Evolutionary conservation across 1,284 basidiomycete genomes (phyloP).

Genomic region (Sporisorium scitamineum): DNA sequence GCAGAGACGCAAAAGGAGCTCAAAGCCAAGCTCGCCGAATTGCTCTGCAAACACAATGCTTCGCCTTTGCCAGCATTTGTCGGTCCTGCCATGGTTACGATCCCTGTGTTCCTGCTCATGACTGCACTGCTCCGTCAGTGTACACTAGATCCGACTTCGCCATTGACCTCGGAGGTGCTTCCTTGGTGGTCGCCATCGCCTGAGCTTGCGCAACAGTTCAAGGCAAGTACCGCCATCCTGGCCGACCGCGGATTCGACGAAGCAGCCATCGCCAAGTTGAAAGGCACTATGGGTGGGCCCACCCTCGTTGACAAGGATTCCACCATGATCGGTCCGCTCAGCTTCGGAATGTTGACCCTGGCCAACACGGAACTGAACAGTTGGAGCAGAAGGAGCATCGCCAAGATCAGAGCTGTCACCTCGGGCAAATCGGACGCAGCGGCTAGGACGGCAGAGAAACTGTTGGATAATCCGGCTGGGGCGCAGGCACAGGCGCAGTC

Average conservation of each 20-base stretch:
- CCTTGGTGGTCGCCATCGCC: constrained; percentile 65
- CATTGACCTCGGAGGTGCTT: constrained; percentile 52
- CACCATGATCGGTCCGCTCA: constrained; percentile 61
- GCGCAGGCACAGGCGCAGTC: not conserved
- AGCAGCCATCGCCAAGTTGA: constrained; percentile 45
- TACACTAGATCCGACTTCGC: constrained; percentile 42
- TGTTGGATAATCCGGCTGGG: constrained; percentile 1
- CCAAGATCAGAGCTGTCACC: constrained; percentile 29
- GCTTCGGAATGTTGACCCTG: constrained; percentile 60
- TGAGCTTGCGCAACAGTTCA: constrained; percentile 54
- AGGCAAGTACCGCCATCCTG: constrained; percentile 51
- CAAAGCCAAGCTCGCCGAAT: constrained; percentile 45
- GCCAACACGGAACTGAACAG: constrained; percentile 61
- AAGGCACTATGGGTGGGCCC: constrained; percentile 58
- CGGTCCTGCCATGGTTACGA: constrained; percentile 55
- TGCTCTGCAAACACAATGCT: constrained; percentile 55
- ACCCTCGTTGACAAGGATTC: constrained; percentile 60
- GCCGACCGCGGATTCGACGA: constrained; percentile 61
- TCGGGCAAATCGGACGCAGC: constrained; percentile 28
- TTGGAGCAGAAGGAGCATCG: constrained; percentile 51
- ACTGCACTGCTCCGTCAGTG: constrained; percentile 59
- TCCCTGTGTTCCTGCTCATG: constrained; percentile 63
- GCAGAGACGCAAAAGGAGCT: constrained; percentile 67
- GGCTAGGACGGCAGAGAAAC: constrained; percentile 31
- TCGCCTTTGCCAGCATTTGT: constrained; percentile 56